Conservation (phyloP, 169 alveolate species). For the Plasmodium reichenowi region DNA sequence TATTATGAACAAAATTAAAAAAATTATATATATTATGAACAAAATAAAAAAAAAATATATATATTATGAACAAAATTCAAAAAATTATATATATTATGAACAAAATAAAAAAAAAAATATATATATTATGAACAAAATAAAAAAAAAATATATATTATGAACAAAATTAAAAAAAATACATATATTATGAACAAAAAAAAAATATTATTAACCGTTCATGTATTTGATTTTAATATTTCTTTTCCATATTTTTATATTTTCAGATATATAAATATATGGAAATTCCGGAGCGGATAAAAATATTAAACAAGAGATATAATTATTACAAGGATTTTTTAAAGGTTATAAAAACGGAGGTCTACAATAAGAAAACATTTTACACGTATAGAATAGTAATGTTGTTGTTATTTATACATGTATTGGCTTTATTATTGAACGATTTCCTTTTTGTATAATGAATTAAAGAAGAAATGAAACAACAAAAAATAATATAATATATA, state of each 20-base stretch:
- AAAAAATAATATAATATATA: neutral
- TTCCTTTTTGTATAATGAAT: constrained; percentile 26
- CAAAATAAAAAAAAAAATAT: too few relatives aligned
- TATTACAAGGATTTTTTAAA: constrained; percentile 74
- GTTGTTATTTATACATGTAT: constrained; percentile 60
- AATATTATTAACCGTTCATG: neutral
- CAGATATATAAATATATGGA: constrained; percentile 76
- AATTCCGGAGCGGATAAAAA: constrained; percentile 67
- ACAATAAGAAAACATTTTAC: constrained; percentile 61
- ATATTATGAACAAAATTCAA: too few relatives aligned
- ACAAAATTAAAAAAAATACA: too few relatives aligned
- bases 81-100: too few relatives aligned
- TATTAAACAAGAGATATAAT: constrained; percentile 60
- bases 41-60: too few relatives aligned
- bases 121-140: too few relatives aligned
- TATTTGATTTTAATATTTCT: neutral
- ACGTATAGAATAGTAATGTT: constrained; percentile 50
- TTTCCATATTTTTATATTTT: neutral
- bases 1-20: too few relatives aligned
- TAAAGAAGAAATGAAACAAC: neutral
- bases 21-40: too few relatives aligned
- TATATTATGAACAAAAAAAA: too few relatives aligned
- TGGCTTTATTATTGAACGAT: constrained; percentile 70
- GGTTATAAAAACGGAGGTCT: constrained; percentile 58
- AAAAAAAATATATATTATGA: too few relatives aligned